A percentile compares a stretch with the other conserved stretches of the same genome.
Evolutionary conservation across 2,329 filamentous ascomycete species (phyloP).

Genomic region (Bipolaris cookei): DNA sequence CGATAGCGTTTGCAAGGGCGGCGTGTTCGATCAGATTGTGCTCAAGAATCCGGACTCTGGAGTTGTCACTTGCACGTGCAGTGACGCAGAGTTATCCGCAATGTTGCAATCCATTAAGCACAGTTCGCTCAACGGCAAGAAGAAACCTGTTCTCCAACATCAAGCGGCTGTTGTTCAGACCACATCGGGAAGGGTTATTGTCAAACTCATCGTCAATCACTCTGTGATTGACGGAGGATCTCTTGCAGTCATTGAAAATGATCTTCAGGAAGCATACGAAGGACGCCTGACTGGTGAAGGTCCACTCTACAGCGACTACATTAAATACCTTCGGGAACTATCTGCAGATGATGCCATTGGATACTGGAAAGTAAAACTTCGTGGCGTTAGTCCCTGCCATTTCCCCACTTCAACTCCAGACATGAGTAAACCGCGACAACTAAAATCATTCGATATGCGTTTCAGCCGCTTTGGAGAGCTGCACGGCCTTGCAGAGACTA

Average conservation of each 20-base stretch:
- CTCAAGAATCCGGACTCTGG: slow-evolving; percentile 36
- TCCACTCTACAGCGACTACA: slow-evolving; percentile 46
- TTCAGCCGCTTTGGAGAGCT: slow-evolving; percentile 41
- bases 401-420: slow-evolving; percentile 38
- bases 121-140: slow-evolving; percentile 36
- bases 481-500: slow-evolving; percentile 35
- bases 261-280: slow-evolving; percentile 42
- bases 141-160: slow-evolving; percentile 41
- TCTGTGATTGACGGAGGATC: slow-evolving; percentile 45
- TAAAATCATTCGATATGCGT: slow-evolving; percentile 38
- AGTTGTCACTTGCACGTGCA: slow-evolving; percentile 29
- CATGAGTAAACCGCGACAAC: slow-evolving; percentile 31
- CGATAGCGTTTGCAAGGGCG: slow-evolving; percentile 44
- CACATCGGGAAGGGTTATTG: slow-evolving; percentile 34
- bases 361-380: slow-evolving; percentile 44
- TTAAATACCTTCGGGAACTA: slow-evolving; percentile 38
- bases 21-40: slow-evolving; percentile 47
- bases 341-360: slow-evolving; percentile 29
- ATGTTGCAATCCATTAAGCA: slow-evolving; percentile 38
- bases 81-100: slow-evolving; percentile 28
- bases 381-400: slow-evolving; percentile 41
- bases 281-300: slow-evolving; percentile 31
- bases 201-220: slow-evolving; percentile 48
- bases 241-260: slow-evolving; percentile 37
- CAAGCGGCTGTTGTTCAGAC: slow-evolving; percentile 41